Conservation (phyloP, 441 rosid species). For the Sinapis alba region DNA sequence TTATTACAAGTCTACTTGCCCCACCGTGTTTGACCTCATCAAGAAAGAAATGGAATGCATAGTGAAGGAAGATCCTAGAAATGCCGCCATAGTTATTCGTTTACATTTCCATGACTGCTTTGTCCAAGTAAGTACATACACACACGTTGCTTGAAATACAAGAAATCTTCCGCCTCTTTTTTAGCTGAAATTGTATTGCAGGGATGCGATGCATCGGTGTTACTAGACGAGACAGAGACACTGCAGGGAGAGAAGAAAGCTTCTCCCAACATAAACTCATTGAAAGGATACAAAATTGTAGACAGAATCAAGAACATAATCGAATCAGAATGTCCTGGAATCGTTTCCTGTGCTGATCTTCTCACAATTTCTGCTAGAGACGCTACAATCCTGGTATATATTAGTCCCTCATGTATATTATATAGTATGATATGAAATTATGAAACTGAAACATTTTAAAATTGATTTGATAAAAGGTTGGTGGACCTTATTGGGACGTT, state of each 20-base stretch:
- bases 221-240: conserved; percentile 75
- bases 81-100: conserved; percentile 73
- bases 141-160: conserved; percentile 7
- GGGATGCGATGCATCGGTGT: conserved; percentile 91
- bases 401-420: too few relatives aligned
- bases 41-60: conserved; percentile 82
- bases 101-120: conserved; percentile 93
- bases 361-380: conserved; percentile 93
- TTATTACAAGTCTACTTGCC: conserved; percentile 75
- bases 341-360: conserved; percentile 89
- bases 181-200: conserved; percentile 35
- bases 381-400: conserved; percentile 74
- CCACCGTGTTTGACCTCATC: conserved; percentile 57
- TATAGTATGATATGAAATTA: background rate
- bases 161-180: background rate
- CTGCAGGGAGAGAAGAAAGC: conserved; percentile 82
- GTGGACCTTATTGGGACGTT: conserved; percentile 79
- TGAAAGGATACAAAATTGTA: conserved; percentile 64
- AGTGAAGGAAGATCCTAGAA: conserved; percentile 76
- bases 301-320: conserved; percentile 88
- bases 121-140: conserved; percentile 62
- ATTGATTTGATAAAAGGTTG: conserved; percentile 46
- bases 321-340: conserved; percentile 88
- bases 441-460: background rate
- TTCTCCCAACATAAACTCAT: conserved; percentile 52